These are phyloP conservation scores for Moringa oleifera DNA, from an alignment of 345 rosid genomes.

Conservation along the genomic window DNA sequence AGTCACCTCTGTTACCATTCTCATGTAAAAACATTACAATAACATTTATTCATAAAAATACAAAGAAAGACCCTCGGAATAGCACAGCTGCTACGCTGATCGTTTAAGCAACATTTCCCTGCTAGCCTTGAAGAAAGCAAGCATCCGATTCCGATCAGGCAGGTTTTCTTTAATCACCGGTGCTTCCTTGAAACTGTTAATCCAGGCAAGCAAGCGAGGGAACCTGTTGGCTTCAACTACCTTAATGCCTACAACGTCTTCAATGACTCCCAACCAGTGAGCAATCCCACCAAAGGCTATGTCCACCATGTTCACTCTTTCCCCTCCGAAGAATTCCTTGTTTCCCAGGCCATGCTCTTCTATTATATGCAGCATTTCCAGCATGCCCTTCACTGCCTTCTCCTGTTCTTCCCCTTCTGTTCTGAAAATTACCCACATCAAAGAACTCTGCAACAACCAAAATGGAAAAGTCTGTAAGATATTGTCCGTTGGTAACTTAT, in stretches of 20 bases:
- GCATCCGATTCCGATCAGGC: not conserved
- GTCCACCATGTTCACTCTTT: constrained; percentile 16
- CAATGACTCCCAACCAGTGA: constrained; percentile 13
- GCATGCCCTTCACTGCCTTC: constrained; percentile 5
- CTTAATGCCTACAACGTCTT: not conserved
- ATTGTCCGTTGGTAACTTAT: no score
- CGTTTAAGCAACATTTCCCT: not conserved
- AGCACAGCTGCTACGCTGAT: no score
- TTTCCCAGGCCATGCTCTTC: constrained; percentile 16
- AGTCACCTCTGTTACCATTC: no score
- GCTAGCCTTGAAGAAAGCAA: not conserved
- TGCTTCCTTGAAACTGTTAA: constrained; percentile 1
- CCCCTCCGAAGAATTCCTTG: constrained; percentile 18
- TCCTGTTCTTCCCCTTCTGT: constrained; percentile 7
- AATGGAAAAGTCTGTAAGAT: no score
- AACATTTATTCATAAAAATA: no score
- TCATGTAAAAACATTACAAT: no score
- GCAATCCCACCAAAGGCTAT: constrained; percentile 13
- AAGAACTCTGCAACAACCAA: constrained; percentile 3
- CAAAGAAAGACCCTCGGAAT: no score
- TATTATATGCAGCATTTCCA: constrained; percentile 10
- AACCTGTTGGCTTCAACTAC: constrained; percentile 9
- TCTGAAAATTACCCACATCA: constrained; percentile 8
- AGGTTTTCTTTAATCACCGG: constrained; percentile 16
- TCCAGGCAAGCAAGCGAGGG: constrained; percentile 15